These are phyloP conservation scores for Patellifolia procumbens DNA, from an alignment of 179 eudicot species.

Conservation along the genomic window DNA sequence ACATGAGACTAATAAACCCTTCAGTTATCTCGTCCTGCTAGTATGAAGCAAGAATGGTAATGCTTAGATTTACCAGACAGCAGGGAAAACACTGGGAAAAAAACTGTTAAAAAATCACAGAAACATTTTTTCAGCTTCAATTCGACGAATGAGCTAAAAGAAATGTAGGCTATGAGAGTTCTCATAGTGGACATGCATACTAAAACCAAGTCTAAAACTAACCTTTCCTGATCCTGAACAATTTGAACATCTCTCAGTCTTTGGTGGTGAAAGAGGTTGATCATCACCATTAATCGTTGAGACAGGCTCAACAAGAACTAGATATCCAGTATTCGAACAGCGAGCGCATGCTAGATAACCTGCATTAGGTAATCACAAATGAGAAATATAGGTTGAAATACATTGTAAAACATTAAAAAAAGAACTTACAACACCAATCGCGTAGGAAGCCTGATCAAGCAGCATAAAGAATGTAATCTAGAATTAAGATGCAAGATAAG, in stretches of 20 bases:
- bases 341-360: slow-evolving; percentile 99
- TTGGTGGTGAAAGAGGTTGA: slow-evolving; percentile 71
- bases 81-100: background rate
- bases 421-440: background rate
- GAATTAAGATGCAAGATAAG: too few relatives aligned
- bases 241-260: slow-evolving; percentile 78
- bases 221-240: slow-evolving; percentile 97
- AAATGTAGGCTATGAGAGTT: background rate
- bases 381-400: background rate
- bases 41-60: background rate
- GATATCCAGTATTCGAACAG: slow-evolving; percentile 80
- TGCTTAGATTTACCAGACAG: background rate
- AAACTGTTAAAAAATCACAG: background rate
- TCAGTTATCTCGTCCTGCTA: background rate
- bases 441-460: background rate
- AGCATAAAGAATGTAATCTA: background rate
- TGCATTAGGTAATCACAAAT: slow-evolving; percentile 34
- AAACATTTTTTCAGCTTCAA: background rate
- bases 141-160: background rate
- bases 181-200: background rate
- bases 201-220: slow-evolving; percentile 15
- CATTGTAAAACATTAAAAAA: background rate
- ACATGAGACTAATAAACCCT: too few relatives aligned
- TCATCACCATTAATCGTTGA: slow-evolving; percentile 64
- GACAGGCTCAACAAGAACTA: slow-evolving; percentile 74